phyloP scores from a whole-genome alignment of 805 yeast genomes.

The Torulaspora indica region DNA sequence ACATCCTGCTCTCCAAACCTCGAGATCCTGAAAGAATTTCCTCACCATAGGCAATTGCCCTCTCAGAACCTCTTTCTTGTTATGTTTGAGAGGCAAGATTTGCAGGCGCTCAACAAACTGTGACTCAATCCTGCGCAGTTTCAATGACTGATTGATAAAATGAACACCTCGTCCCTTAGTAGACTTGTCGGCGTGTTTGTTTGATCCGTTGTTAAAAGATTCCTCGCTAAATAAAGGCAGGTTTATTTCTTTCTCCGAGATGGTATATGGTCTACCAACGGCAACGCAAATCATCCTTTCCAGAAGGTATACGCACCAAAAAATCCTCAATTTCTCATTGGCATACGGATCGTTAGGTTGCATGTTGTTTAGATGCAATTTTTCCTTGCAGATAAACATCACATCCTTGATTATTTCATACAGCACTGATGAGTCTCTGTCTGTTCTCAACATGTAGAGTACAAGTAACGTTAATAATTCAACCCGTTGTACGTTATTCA shows the following conservation, averaged over 20 bases:
- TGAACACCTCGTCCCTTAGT: slow-evolving; percentile 28
- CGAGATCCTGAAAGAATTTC: slow-evolving; percentile 48
- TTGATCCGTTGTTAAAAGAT: slow-evolving; percentile 27
- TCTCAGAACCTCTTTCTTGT: slow-evolving; percentile 18
- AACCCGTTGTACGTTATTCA: slow-evolving; percentile 44
- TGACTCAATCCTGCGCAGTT: slow-evolving; percentile 55
- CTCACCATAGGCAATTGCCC: slow-evolving; percentile 49
- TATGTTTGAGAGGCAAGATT: slow-evolving; percentile 32
- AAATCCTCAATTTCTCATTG: slow-evolving; percentile 47
- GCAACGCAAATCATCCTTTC: slow-evolving; percentile 60
- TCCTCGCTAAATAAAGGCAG: slow-evolving; percentile 49
- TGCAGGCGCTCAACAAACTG: slow-evolving; percentile 51
- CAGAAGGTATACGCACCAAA: slow-evolving; percentile 61
- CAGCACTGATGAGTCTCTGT: slow-evolving; percentile 51
- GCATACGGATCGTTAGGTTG: slow-evolving; percentile 24
- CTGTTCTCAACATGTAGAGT: slow-evolving; percentile 55
- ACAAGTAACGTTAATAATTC: slow-evolving; percentile 51
- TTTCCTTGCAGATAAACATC: slow-evolving; percentile 41
- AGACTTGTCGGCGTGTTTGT: slow-evolving; percentile 24
- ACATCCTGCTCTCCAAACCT: slow-evolving; percentile 54
- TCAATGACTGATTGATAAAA: slow-evolving; percentile 55
- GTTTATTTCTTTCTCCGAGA: slow-evolving; percentile 49
- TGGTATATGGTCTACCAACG: slow-evolving; percentile 52
- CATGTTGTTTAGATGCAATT: slow-evolving; percentile 29
- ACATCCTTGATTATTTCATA: slow-evolving; percentile 53